These are phyloP conservation scores for Orbilia ellipsospora DNA, from an alignment of 2,329 filamentous ascomycete species.

Conservation along the genomic window DNA sequence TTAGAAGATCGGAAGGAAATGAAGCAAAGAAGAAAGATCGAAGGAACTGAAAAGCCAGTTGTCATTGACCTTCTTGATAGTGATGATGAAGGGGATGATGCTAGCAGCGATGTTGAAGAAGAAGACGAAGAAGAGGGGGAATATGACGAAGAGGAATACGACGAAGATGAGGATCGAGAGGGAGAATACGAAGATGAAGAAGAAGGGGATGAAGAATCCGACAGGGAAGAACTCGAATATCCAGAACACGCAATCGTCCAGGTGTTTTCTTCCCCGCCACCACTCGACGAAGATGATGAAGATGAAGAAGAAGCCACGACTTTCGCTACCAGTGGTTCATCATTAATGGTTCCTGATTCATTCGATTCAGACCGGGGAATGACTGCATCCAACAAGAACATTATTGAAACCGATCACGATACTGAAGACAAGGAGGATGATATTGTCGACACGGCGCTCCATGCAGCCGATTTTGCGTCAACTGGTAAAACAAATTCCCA, in stretches of 20 bases:
- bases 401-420: neutral
- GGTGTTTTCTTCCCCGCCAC: constrained; percentile 33
- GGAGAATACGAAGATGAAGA: constrained; percentile 20
- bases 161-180: constrained; percentile 23
- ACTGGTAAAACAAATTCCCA: constrained; percentile 32
- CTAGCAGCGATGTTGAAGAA: constrained; percentile 18
- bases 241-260: constrained; percentile 13
- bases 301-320: neutral
- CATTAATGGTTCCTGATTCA: constrained; percentile 17
- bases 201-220: neutral
- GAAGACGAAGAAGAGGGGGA: constrained; percentile 19
- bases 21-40: constrained; percentile 3
- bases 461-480: constrained; percentile 18
- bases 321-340: constrained; percentile 8
- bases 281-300: constrained; percentile 8
- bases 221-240: neutral
- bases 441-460: neutral
- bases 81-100: constrained; percentile 25
- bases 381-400: neutral
- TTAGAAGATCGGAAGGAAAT: constrained; percentile 4
- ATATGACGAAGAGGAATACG: neutral
- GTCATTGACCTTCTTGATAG: constrained; percentile 41
- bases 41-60: constrained; percentile 4
- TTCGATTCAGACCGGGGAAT: constrained; percentile 11
- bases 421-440: constrained; percentile 1